A percentile compares a stretch with the other conserved stretches of the same genome.
These are phyloP conservation scores for Parietaria judaica DNA, from an alignment of 306 rosid species.

Conservation along the genomic window DNA sequence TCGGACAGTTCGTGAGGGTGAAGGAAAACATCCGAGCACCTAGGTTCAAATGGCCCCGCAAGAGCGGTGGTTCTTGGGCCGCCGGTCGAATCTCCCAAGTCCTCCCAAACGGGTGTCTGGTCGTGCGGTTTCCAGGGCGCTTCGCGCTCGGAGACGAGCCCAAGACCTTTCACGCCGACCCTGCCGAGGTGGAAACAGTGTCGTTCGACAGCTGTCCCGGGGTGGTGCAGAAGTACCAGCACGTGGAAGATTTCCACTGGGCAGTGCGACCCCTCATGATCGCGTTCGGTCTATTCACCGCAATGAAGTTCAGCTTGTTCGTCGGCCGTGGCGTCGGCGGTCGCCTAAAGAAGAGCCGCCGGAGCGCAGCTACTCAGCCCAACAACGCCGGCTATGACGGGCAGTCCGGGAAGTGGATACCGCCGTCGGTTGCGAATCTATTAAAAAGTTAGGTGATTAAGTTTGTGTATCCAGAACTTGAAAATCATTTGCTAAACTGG, in stretches of 20 bases:
- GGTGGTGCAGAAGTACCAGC: conserved; percentile 53
- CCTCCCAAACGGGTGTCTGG: conserved; percentile 67
- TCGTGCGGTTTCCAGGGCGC: conserved; percentile 67
- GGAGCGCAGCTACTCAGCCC: conserved; percentile 4
- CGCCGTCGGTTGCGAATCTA: conserved; percentile 30
- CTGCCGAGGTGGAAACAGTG: conserved; percentile 68
- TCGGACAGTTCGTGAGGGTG: conserved; percentile 61
- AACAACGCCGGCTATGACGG: conserved; percentile 18
- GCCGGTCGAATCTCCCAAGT: conserved; percentile 51
- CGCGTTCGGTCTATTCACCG: conserved; percentile 55
- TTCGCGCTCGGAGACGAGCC: conserved; percentile 42
- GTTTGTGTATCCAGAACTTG: not conserved
- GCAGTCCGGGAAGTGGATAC: conserved; percentile 33
- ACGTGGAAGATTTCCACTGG: conserved; percentile 84
- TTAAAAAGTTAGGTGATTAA: conserved; percentile 23
- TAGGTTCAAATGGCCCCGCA: conserved; percentile 63
- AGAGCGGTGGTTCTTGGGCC: conserved; percentile 39
- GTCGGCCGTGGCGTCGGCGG: conserved; percentile 26
- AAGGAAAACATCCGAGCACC: conserved; percentile 40
- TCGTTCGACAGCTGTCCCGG: conserved; percentile 58
- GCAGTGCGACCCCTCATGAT: conserved; percentile 62
- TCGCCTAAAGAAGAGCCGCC: conserved; percentile 22
- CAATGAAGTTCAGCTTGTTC: conserved; percentile 44
- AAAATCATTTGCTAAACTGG: conserved; percentile 1
- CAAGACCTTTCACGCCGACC: conserved; percentile 53